A percentile compares a stretch with the other conserved stretches of the same genome.
Evolutionary conservation across 257 asterid species (phyloP).

Genomic region (Solanum appendiculatum): DNA sequence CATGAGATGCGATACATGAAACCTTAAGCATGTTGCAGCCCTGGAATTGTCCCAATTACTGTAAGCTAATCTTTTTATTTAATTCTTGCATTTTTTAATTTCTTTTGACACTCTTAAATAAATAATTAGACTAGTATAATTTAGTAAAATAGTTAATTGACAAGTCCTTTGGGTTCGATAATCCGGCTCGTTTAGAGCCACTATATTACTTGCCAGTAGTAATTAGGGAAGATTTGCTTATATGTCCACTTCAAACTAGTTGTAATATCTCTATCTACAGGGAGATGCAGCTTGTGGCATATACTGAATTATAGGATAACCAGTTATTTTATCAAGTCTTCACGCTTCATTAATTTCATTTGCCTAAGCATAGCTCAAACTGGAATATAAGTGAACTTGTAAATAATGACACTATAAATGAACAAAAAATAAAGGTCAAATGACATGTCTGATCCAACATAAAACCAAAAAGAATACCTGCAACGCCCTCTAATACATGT

Average conservation of each 20-base stretch:
- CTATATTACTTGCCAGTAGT: too few species aligned
- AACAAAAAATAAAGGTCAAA: background rate
- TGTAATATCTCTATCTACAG: background rate
- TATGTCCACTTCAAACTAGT: background rate
- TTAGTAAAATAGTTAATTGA: too few species aligned
- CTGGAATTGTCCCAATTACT: too few species aligned
- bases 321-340: background rate
- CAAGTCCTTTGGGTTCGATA: too few species aligned
- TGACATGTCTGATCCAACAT: background rate
- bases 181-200: too few species aligned
- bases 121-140: too few species aligned
- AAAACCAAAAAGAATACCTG: constrained; percentile 33
- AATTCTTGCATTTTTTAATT: too few species aligned
- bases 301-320: background rate
- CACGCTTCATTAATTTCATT: background rate
- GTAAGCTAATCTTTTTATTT: too few species aligned
- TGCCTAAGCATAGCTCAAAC: background rate
- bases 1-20: too few species aligned
- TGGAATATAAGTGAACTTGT: background rate
- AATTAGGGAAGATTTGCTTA: background rate
- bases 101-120: too few species aligned
- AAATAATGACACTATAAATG: background rate
- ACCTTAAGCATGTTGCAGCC: too few species aligned
- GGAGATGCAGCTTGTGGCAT: background rate
- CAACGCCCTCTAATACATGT: constrained; percentile 49